Evolutionary conservation across 768 basidiomycete species (phyloP), one percentile per base, ranked within the genome.

Genomic region (Termitomyces sp.): DNA sequence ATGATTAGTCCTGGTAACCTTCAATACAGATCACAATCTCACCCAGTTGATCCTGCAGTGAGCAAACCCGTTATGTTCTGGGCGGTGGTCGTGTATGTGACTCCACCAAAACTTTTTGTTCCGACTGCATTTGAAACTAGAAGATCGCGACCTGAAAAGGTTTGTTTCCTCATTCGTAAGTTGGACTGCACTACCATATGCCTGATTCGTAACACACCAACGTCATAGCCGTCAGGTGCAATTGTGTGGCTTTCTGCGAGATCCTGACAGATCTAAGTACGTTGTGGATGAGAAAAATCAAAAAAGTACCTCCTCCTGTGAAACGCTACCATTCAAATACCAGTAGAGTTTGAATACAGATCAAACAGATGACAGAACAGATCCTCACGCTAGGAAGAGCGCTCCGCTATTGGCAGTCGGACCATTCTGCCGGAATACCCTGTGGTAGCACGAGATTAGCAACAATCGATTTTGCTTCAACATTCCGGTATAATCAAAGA

Each of bases 361-460:
- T 6, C 6, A 20, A 30, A 32, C n/a, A 7, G 30, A 45, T 30
- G 47, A 54, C 16, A 45, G 10, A 18, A 28, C 3, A 20, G 13
- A 43, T n/a, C 57, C 69, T 60, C 65, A 74, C 73, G 73, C 73
- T 30, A 73, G 73, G 69, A 88, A 90, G 30, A 87, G 67, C 4
- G 85, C 86, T 4, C 76, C 77, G 26, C 71, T 75, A 58, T 77
- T 63, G 5, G 73, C 75, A 16, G 30, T 22, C 3, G 80, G 66
- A 1, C 86, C 86, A 60, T 87, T 83, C 67, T 88, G 86, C 43
- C 76, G 77, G 67, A 67, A 87, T 6, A 83, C 73, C 14, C 84
- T 83, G 61, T 16, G 32, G 33, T 6, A 18, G 10, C 14, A 35
- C 8, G n/a, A 28, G 6, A 24, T 46, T 28, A 47, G 36, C 26